These are phyloP conservation scores for Zostera marina DNA, from an alignment of 116 monocot genomes.

Conservation along the genomic window DNA sequence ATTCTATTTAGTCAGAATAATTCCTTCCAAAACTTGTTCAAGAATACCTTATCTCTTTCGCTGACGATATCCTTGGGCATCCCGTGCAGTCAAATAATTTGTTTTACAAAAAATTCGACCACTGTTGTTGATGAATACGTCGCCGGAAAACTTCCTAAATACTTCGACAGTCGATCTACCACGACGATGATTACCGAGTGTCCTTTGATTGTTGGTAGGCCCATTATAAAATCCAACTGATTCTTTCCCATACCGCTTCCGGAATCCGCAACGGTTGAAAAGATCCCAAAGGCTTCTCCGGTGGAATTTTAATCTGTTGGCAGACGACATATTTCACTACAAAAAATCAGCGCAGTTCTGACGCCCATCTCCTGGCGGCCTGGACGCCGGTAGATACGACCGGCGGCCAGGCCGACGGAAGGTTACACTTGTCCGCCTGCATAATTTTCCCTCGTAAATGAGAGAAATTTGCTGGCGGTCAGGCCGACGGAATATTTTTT, in stretches of 20 bases:
- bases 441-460: no score
- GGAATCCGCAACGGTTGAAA: neutral
- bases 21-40: neutral
- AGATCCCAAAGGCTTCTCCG: neutral
- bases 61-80: neutral
- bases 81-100: neutral
- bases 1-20: neutral
- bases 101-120: neutral
- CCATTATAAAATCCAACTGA: no score
- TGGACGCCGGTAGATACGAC: no score
- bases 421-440: no score
- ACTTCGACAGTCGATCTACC: neutral
- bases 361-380: no score
- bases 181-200: no score
- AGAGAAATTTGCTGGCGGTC: no score
- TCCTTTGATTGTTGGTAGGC: no score
- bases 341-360: no score
- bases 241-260: no score
- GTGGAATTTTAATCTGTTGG: neutral
- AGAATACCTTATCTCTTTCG: neutral
- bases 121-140: neutral
- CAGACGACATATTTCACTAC: neutral
- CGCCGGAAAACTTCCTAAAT: neutral
- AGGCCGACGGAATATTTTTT: no score
- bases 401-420: no score